These are phyloP conservation scores for Pilasporangium apinafurcum DNA, from an alignment of 352 stramenopile genomes.

Conservation along the genomic window DNA sequence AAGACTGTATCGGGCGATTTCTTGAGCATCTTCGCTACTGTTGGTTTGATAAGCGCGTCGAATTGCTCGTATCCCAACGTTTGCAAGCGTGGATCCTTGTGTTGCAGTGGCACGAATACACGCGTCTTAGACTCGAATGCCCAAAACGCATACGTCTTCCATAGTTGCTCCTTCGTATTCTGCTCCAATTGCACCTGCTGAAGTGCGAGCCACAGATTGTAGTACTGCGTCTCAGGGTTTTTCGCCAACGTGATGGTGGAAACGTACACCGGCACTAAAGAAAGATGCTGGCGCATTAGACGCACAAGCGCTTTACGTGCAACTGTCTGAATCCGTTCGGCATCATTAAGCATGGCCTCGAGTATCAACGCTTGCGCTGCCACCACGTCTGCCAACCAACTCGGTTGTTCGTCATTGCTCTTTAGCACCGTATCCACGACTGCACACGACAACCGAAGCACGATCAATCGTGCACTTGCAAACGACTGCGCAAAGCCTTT, in stretches of 20 bases:
- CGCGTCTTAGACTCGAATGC: constrained; percentile 75
- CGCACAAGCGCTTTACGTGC: constrained; percentile 35
- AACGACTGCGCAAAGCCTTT: constrained; percentile 47
- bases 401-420: constrained; percentile 1
- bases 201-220: constrained; percentile 58
- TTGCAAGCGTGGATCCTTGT: constrained; percentile 41
- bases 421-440: constrained; percentile 33
- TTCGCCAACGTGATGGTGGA: constrained; percentile 14
- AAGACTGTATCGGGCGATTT: constrained; percentile 75
- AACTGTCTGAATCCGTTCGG: constrained; percentile 27
- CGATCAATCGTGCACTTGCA: constrained; percentile 37
- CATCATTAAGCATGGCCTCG: constrained; percentile 48
- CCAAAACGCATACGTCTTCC: constrained; percentile 56
- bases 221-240: constrained; percentile 49
- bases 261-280: constrained; percentile 36
- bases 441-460: constrained; percentile 47
- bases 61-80: constrained; percentile 54
- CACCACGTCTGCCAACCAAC: constrained; percentile 47
- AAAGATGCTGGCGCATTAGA: constrained; percentile 34
- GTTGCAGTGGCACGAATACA: constrained; percentile 23
- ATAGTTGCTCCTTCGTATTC: constrained; percentile 37
- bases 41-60: constrained; percentile 51
- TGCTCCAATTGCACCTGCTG: constrained; percentile 17
- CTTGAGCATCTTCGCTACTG: constrained; percentile 73
- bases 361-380: constrained; percentile 41